Evolutionary conservation across 2,329 filamentous ascomycete genomes (phyloP).

Genomic region (Botrytis aclada): DNA sequence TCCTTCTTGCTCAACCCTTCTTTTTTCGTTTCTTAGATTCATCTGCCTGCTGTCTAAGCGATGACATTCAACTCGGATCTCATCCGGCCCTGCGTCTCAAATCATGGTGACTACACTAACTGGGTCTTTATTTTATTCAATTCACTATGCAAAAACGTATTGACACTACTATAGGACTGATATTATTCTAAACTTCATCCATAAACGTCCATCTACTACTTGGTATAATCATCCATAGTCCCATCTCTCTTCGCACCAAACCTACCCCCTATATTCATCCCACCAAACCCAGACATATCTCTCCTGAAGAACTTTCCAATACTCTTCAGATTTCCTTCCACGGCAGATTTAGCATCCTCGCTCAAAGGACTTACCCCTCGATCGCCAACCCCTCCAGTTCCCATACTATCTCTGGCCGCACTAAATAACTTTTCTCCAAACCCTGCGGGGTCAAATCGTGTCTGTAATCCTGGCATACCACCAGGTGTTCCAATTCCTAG

Average conservation of each 20-base stretch:
- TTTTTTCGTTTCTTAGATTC: not conserved
- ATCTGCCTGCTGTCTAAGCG: not conserved
- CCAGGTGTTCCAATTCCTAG: constrained; percentile 44
- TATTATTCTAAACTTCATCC: constrained; percentile 1
- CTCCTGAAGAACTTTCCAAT: constrained; percentile 95
- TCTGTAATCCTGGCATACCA: constrained; percentile 43
- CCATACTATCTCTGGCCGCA: constrained; percentile 78
- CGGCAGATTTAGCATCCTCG: constrained; percentile 60
- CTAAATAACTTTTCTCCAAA: constrained; percentile 86
- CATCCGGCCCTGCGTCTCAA: not conserved
- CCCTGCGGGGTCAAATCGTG: constrained; percentile 74
- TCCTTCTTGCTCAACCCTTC: not conserved
- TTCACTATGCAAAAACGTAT: not conserved
- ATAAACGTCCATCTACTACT: constrained; percentile 17
- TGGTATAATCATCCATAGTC: constrained; percentile 27
- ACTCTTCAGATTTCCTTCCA: constrained; percentile 93
- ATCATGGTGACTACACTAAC: too few relatives aligned
- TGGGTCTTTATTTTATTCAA: not conserved
- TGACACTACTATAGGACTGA: not conserved
- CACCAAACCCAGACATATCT: constrained; percentile 73
- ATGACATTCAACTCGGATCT: not conserved
- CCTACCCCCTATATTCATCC: constrained; percentile 61
- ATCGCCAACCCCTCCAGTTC: constrained; percentile 37
- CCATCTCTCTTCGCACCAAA: constrained; percentile 33
- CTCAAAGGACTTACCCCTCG: constrained; percentile 29